Base-by-base conservation (phyloP, 805 yeast species). In the Scheffersomyces amazonensis region DNA sequence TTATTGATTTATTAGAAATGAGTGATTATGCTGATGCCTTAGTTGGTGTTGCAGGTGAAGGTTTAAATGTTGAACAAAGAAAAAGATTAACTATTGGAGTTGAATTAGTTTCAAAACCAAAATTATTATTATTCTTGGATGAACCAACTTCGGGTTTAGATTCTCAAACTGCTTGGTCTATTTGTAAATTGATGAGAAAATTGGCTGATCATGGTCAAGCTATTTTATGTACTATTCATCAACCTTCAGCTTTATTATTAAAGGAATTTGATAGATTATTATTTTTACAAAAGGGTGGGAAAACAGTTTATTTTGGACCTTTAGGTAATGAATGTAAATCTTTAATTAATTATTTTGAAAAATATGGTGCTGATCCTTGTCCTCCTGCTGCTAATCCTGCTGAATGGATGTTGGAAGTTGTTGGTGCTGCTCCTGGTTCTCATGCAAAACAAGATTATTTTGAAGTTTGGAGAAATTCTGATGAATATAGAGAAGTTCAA, bases 341-440 rank as follows among this genome's bases (percentile, higher is more conserved):
- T 2, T 67, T 85, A 58, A 75, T 81, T 32, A 57, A 69, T 40
- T 85, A 84, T 59, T 84, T 84, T 53, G 90, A 84, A 63, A 72
- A 72, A 48, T 63, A 81, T 55, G 86, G 96, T 24, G 88, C 90
- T 29, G 62, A 55, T 33, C 54, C 54, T 31, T 64, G 70, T 53
- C 69, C 69, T 12, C 37, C 44, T 23, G 64, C 61, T 47, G 64
- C 69, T 7, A 63, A 63, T 43, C 69, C 69, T 6, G 69, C 68
- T 11, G 96, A 87, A 66, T 88, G 95, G 93, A 88, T 88, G 95
- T 69, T 88, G 62, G 84, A 84, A 45, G 85, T 81, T 46, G 83
- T 83, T 51, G 89, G 90, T 52, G 89, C 89, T 37, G 88, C 89
- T 24, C 89, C 89, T 5, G 89, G 88, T 37, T 77, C 87, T 24